phyloP scores from a whole-genome alignment of 495 filamentous ascomycete genomes.

The Filosporella fistucella region DNA sequence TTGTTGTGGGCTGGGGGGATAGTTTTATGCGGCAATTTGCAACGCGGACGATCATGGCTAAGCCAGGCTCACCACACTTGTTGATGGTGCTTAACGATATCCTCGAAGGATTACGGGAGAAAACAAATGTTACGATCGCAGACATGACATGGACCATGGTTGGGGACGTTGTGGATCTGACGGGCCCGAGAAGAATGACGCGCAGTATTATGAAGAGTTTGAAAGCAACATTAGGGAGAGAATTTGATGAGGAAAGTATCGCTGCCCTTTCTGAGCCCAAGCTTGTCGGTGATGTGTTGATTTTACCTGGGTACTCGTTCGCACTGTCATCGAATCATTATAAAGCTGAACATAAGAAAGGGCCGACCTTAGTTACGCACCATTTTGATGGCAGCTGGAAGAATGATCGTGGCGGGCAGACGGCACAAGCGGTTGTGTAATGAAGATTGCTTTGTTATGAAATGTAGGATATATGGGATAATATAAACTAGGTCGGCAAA shows the following conservation, averaged over 20 bases:
- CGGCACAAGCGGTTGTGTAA: too few species aligned
- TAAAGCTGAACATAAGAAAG: neutral
- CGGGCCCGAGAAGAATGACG: constrained; percentile 26
- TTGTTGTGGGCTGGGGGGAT: constrained; percentile 34
- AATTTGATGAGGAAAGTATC: constrained; percentile 15
- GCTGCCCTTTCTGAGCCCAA: constrained; percentile 21
- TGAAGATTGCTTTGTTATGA: too few species aligned
- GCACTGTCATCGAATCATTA: neutral
- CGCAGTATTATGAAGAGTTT: constrained; percentile 27
- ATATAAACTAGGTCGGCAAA: too few species aligned
- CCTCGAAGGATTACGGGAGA: constrained; percentile 14
- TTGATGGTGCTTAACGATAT: constrained; percentile 30
- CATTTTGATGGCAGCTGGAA: constrained; percentile 14
- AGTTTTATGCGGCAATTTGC: constrained; percentile 31
- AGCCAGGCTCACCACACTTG: constrained; percentile 33
- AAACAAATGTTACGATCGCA: constrained; percentile 20
- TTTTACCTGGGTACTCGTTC: constrained; percentile 27
- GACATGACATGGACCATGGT: constrained; percentile 18
- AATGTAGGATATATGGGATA: too few species aligned
- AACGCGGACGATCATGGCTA: constrained; percentile 38
- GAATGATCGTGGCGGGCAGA: constrained; percentile 6
- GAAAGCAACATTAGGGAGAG: constrained; percentile 12
- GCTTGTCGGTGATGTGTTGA: constrained; percentile 25
- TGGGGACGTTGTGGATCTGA: constrained; percentile 27
- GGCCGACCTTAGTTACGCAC: constrained; percentile 10